These are phyloP conservation scores for Ceratocystis smalleyi DNA, from an alignment of 2,329 filamentous ascomycete species.

Conservation along the genomic window DNA sequence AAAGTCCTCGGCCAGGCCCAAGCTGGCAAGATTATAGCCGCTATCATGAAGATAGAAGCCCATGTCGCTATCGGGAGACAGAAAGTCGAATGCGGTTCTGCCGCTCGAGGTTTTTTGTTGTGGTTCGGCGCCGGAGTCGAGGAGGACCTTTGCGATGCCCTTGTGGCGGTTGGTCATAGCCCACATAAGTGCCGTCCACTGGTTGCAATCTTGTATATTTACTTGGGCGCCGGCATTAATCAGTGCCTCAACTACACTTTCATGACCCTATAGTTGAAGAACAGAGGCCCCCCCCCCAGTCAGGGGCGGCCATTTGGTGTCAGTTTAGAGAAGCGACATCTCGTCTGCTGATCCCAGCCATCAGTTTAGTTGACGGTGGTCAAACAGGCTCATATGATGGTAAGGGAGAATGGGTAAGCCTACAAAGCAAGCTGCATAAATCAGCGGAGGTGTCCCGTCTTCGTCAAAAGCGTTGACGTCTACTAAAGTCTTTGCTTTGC, in stretches of 20 bases:
- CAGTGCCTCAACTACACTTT: conserved; percentile 69
- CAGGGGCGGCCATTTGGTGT: conserved; percentile 14
- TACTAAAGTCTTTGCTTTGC: conserved; percentile 58
- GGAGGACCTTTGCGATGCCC: conserved; percentile 76
- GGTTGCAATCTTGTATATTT: conserved; percentile 85
- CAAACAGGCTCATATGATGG: background rate
- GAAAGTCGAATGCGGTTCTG: conserved; percentile 88
- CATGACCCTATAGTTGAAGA: conserved; percentile 50
- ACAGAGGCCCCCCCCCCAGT: conserved; percentile 11
- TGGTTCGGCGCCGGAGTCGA: conserved; percentile 88
- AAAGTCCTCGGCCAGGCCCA: conserved; percentile 80
- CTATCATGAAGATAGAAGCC: conserved; percentile 90
- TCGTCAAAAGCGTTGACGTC: conserved; percentile 81
- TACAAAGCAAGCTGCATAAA: conserved; percentile 96
- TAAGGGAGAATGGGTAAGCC: conserved; percentile 22
- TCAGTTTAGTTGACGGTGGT: background rate
- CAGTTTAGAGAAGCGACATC: conserved; percentile 12
- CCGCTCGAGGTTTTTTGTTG: conserved; percentile 91
- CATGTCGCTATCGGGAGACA: conserved; percentile 88
- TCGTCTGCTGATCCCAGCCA: conserved; percentile 2
- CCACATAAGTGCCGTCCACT: conserved; percentile 99
- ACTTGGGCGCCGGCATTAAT: conserved; percentile 77
- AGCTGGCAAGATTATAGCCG: conserved; percentile 52
- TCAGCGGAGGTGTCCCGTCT: conserved; percentile 88
- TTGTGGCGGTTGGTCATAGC: conserved; percentile 98